A percentile compares a stretch with the other conserved stretches of the same genome.
These are phyloP conservation scores for Skeletonema tropicum DNA, from an alignment of 108 stramenopile species.

Conservation along the genomic window DNA sequence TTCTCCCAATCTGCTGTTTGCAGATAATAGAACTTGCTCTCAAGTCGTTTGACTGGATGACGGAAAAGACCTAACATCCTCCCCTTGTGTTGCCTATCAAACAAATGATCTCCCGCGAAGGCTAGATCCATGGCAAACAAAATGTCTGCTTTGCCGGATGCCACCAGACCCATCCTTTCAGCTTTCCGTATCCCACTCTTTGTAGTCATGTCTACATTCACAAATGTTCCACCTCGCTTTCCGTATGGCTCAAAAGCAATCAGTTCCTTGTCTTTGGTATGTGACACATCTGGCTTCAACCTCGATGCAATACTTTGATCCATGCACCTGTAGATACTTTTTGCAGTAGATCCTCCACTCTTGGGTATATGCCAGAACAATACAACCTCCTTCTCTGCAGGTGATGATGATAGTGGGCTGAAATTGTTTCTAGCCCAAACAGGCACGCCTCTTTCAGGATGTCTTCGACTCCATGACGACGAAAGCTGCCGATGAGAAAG, in stretches of 20 bases:
- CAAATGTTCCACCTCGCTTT: neutral
- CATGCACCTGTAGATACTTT: constrained; percentile 36
- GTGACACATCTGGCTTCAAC: neutral
- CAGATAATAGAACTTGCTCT: constrained; percentile 58
- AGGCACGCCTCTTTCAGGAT: neutral
- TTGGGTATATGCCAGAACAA: constrained; percentile 37
- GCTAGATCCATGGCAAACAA: constrained; percentile 6
- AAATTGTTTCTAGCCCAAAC: constrained; percentile 3
- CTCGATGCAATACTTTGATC: constrained; percentile 23
- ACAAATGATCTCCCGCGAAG: constrained; percentile 1
- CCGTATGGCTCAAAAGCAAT: neutral
- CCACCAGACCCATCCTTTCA: neutral
- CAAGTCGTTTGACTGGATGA: constrained; percentile 57
- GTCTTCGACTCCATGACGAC: neutral
- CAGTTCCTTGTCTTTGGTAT: neutral
- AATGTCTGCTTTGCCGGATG: constrained; percentile 1
- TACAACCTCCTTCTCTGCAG: neutral
- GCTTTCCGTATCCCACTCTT: neutral
- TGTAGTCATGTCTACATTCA: constrained; percentile 6
- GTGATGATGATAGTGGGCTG: neutral
- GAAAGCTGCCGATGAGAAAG: neutral
- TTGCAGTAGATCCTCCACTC: constrained; percentile 40
- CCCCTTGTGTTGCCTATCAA: constrained; percentile 1
- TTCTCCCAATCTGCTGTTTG: constrained; percentile 55
- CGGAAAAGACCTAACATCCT: constrained; percentile 45